Percentiles rank a stretch among this genome's conserved stretches.
Conservation (phyloP, 1,139 yeast species). For the Lodderomyces metapsilosis region DNA sequence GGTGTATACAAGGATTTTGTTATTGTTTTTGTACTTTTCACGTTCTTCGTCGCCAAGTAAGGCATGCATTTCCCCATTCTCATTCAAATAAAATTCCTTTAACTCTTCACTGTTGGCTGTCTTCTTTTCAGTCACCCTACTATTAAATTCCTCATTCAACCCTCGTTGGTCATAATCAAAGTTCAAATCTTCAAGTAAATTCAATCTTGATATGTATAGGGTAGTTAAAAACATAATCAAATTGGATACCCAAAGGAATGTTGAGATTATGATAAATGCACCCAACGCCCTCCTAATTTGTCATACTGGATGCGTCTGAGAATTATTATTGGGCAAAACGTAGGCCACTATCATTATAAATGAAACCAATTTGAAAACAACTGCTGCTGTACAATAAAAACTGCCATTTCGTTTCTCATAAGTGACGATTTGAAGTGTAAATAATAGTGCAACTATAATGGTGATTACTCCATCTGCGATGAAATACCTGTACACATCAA, state of each 20-base stretch:
- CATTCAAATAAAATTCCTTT: slow-evolving; percentile 31
- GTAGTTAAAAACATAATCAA: slow-evolving; percentile 43
- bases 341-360: slow-evolving; percentile 14
- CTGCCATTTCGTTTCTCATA: slow-evolving; percentile 45
- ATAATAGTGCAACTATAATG: slow-evolving; percentile 32
- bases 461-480: slow-evolving; percentile 40
- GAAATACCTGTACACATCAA: slow-evolving; percentile 35
- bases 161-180: slow-evolving; percentile 27
- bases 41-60: slow-evolving; percentile 25
- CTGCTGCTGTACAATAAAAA: slow-evolving; percentile 39
- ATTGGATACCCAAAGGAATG: slow-evolving; percentile 41
- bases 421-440: slow-evolving; percentile 34
- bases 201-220: slow-evolving; percentile 39
- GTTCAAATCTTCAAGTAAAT: slow-evolving; percentile 35
- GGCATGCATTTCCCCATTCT: slow-evolving; percentile 37
- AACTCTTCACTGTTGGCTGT: slow-evolving; percentile 13
- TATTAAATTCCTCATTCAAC: slow-evolving; percentile 10
- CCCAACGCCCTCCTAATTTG: slow-evolving; percentile 36
- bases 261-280: slow-evolving; percentile 38
- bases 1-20: slow-evolving; percentile 38
- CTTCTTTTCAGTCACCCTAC: not conserved
- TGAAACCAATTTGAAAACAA: slow-evolving; percentile 18
- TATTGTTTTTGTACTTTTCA: slow-evolving; percentile 21
- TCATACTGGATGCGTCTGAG: slow-evolving; percentile 26
- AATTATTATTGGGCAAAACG: slow-evolving; percentile 16